Percentiles rank a stretch among this genome's conserved stretches.
Evolutionary conservation across 2,329 filamentous ascomycete species (phyloP).

Genomic region (Chrysoporthe deuterocubensis): DNA sequence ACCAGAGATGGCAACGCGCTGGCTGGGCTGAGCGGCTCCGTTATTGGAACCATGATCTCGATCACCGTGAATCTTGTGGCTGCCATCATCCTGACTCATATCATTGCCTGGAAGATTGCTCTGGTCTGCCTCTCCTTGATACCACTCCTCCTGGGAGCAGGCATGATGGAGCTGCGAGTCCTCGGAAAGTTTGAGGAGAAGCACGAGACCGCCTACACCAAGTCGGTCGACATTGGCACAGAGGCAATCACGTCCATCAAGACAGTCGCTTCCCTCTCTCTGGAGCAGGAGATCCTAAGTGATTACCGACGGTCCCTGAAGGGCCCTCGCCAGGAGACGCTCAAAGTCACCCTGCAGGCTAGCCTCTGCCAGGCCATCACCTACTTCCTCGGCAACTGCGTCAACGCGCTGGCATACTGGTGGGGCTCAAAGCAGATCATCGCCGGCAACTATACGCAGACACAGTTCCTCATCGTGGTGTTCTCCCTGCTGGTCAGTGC

Average conservation of each 20-base stretch:
- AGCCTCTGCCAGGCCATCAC: conserved; percentile 26
- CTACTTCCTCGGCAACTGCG: conserved; percentile 28
- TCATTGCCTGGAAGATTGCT: conserved; percentile 77
- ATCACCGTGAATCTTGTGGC: conserved; percentile 70
- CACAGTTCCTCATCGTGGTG: conserved; percentile 62
- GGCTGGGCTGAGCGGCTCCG: conserved; percentile 70
- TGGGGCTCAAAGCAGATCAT: conserved; percentile 64
- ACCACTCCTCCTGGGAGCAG: conserved; percentile 69
- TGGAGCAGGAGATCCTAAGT: conserved; percentile 55
- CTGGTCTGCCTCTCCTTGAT: conserved; percentile 72
- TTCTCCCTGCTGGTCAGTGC: conserved; percentile 56
- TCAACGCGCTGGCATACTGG: conserved; percentile 59
- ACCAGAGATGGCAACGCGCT: conserved; percentile 71
- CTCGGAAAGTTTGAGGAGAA: conserved; percentile 65
- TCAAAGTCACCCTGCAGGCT: conserved; percentile 26
- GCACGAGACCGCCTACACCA: conserved; percentile 67
- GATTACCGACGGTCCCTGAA: conserved; percentile 57
- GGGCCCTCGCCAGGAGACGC: conserved; percentile 56
- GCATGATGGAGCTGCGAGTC: conserved; percentile 69
- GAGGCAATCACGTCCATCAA: conserved; percentile 70
- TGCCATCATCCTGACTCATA: conserved; percentile 70
- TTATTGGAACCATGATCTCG: conserved; percentile 71
- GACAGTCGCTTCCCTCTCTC: conserved; percentile 61
- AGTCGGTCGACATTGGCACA: conserved; percentile 66
- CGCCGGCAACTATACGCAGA: conserved; percentile 55